Conservation (phyloP, 257 asterid genomes). For the Petrea volubilis region DNA sequence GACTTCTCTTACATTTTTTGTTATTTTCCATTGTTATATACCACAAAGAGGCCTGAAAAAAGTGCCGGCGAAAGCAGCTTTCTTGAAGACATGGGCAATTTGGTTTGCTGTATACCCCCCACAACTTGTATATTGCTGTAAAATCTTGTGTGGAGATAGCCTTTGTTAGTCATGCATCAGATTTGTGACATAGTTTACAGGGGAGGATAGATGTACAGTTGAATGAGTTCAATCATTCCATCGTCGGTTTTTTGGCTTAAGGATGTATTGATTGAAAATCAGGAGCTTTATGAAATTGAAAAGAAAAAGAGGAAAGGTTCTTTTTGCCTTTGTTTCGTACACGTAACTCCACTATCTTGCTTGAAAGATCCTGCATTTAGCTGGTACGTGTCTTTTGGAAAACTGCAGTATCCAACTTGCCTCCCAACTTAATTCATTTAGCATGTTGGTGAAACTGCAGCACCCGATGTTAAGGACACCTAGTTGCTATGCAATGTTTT, state of each 20-base stretch:
- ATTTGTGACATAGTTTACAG: not conserved
- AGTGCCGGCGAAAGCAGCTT: not conserved
- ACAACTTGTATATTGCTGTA: not conserved
- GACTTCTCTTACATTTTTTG: not conserved
- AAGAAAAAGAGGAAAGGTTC: not conserved
- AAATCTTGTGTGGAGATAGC: not conserved
- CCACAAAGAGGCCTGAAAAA: not conserved
- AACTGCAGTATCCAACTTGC: no score
- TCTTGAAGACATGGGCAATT: not conserved
- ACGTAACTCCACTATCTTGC: no score
- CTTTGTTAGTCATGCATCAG: not conserved
- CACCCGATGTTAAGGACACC: no score
- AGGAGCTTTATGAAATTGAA: not conserved
- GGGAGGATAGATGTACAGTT: conserved; percentile 4
- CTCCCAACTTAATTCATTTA: no score
- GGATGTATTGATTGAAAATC: not conserved
- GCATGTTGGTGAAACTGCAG: no score
- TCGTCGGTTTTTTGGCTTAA: not conserved
- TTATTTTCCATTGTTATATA: no score
- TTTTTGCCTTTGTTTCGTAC: no score
- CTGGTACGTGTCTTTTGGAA: no score
- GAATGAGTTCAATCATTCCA: not conserved
- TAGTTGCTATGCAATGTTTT: no score
- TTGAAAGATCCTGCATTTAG: no score
- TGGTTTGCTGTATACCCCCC: no score